Evolutionary conservation across 345 rosid species (phyloP), one percentile per base, ranked within the genome.

Genomic region (Anacardium occidentale): DNA sequence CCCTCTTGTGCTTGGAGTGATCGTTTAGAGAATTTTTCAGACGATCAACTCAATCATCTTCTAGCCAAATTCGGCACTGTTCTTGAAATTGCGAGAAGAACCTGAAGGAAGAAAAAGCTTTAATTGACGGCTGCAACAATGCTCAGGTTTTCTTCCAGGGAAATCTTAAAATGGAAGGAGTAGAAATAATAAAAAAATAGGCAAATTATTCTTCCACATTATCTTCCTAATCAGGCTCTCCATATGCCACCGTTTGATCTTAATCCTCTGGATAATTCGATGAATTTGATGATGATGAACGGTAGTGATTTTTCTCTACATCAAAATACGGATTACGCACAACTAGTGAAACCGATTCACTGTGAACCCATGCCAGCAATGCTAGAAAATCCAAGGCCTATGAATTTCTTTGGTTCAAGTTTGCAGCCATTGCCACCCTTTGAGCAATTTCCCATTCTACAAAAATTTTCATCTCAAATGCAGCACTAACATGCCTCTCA

Each of bases 1-100:
- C 51, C 59, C 54, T 0, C 54, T 0, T 24, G 42, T 22, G 29
- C 15, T 2, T 72, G 40, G 52, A 61, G 63, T 40, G 69, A 72
- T 21, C 21, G 24, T 26, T 21, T 72, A 34, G 25, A 72, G 0
- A 2, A 7, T 12, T 34, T 9, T 17, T 72, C 62, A 2, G 10
- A 34, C 0, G 68, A 72, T 51, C 68, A 72, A 53, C 45, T 72
- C 13, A 63, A 53, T 3, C 51, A 2, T 0, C 66, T 72, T 53
- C 37, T 62, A 21, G 45, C 20, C 0, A 40, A 13, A 29, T 52
- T 72, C 17, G 68, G 62, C 4, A 5, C 40, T 22, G 34, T 53
- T 40, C 15, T 72, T 52, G 62, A 72, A 15, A 51, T 51, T 8
- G 75, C 68, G 0, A 62, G 25, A 11, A 72, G 61, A 34, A 72